A percentile compares a stretch with the other conserved stretches of the same genome.
Evolutionary conservation across 1,284 basidiomycete species (phyloP).

Genomic region (Neonothopanus nambi): DNA sequence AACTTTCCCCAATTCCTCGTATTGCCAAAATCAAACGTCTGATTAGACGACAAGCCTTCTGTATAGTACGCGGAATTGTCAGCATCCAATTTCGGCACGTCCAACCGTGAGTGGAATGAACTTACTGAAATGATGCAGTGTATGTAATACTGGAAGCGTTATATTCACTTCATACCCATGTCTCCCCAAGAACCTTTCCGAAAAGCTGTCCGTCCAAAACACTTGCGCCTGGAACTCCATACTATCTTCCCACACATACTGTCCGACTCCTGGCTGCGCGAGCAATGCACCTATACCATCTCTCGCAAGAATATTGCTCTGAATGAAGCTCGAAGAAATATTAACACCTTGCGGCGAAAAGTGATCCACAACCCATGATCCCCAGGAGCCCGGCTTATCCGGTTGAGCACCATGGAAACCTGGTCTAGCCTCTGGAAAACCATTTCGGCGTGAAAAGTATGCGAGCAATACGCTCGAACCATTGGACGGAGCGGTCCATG

Average conservation of each 20-base stretch:
- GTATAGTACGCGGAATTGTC: too few relatives aligned
- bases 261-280: conserved; percentile 17
- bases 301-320: conserved; percentile 17
- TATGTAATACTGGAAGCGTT: conserved; percentile 17
- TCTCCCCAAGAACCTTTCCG: conserved; percentile 17
- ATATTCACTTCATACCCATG: conserved; percentile 20
- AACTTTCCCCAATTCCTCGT: conserved; percentile 14
- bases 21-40: conserved; percentile 20
- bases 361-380: conserved; percentile 20
- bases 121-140: conserved; percentile 1
- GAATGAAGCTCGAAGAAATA: conserved; percentile 17
- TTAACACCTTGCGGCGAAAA: conserved; percentile 20
- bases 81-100: not conserved
- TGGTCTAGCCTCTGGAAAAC: conserved; percentile 16
- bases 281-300: conserved; percentile 16
- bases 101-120: not conserved
- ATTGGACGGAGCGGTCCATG: conserved; percentile 12
- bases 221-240: conserved; percentile 20
- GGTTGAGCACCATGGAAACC: conserved; percentile 17
- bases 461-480: conserved; percentile 17
- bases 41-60: conserved; percentile 7
- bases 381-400: conserved; percentile 20
- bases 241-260: conserved; percentile 22
- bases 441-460: conserved; percentile 21
- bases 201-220: conserved; percentile 20